phyloP scores from a whole-genome alignment of 2,329 filamentous ascomycete genomes.

The Verticillium nubilum region DNA sequence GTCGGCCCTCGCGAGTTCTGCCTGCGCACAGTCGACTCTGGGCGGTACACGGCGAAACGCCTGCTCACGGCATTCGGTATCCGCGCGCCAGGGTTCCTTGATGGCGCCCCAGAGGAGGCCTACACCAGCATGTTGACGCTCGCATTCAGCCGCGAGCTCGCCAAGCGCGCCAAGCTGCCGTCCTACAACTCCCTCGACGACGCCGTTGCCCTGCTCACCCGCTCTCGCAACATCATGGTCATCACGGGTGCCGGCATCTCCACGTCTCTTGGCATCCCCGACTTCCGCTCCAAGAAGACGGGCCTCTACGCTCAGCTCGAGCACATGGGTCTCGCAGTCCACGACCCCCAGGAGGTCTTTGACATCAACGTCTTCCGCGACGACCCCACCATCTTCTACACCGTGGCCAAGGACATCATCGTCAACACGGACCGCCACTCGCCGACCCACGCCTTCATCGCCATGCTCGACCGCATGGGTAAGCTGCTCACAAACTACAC shows the following conservation, averaged over 20 bases:
- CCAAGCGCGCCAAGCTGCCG: conserved; percentile 72
- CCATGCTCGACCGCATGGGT: conserved; percentile 76
- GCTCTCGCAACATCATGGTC: conserved; percentile 80
- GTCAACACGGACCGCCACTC: conserved; percentile 76
- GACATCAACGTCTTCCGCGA: conserved; percentile 82
- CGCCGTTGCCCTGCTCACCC: conserved; percentile 70
- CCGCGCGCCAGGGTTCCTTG: conserved; percentile 65
- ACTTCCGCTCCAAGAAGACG: conserved; percentile 90
- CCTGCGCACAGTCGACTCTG: conserved; percentile 62
- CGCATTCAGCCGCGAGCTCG: conserved; percentile 74
- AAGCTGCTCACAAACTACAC: conserved; percentile 97
- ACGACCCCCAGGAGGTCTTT: conserved; percentile 91
- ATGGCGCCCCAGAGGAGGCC: conserved; percentile 60
- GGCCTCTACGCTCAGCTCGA: conserved; percentile 85
- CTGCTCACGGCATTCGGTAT: conserved; percentile 84
- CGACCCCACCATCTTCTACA: conserved; percentile 87
- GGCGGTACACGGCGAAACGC: conserved; percentile 71
- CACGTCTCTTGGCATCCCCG: conserved; percentile 91
- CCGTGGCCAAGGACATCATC: conserved; percentile 83
- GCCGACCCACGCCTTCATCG: conserved; percentile 91
- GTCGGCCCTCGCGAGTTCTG: conserved; percentile 77
- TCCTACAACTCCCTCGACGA: conserved; percentile 85
- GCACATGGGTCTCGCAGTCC: conserved; percentile 68
- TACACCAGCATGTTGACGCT: conserved; percentile 72
- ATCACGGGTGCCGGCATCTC: conserved; percentile 95